Conservation (phyloP, 106 monocot species). For the Dendrobium officinale region DNA sequence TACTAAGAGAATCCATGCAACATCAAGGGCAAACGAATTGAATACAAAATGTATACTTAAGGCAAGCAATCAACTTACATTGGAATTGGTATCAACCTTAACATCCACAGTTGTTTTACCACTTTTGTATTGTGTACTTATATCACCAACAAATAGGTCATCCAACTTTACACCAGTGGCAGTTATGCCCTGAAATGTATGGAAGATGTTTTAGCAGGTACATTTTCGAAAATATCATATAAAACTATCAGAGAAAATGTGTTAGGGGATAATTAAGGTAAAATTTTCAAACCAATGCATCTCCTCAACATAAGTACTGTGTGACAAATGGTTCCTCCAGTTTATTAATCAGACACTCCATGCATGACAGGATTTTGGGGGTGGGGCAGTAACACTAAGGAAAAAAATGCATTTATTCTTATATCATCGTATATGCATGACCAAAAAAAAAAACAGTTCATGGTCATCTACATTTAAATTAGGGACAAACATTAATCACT, state of each 20-base stretch:
- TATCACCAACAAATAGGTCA: slow-evolving; percentile 57
- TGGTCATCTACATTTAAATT: background rate
- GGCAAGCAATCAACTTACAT: slow-evolving; percentile 29
- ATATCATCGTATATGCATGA: too few relatives aligned
- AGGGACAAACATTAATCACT: background rate
- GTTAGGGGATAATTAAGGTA: background rate
- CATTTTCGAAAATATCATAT: background rate
- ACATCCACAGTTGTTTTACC: slow-evolving; percentile 61
- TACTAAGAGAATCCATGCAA: background rate
- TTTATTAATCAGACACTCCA: background rate
- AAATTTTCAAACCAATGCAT: background rate
- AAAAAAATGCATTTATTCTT: too few relatives aligned
- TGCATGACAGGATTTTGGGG: background rate
- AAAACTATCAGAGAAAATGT: background rate
- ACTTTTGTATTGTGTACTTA: slow-evolving; percentile 49
- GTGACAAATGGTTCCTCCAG: background rate
- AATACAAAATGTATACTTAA: background rate
- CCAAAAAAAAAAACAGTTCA: too few relatives aligned
- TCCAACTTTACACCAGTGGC: slow-evolving; percentile 52
- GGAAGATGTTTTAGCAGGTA: slow-evolving; percentile 2
- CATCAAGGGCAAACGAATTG: background rate
- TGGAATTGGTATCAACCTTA: slow-evolving; percentile 62
- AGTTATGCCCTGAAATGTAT: slow-evolving; percentile 40
- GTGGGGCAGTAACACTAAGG: too few relatives aligned
- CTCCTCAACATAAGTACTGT: background rate